Conservation (phyloP, 257 asterid species). For the Lycium barbarum region DNA sequence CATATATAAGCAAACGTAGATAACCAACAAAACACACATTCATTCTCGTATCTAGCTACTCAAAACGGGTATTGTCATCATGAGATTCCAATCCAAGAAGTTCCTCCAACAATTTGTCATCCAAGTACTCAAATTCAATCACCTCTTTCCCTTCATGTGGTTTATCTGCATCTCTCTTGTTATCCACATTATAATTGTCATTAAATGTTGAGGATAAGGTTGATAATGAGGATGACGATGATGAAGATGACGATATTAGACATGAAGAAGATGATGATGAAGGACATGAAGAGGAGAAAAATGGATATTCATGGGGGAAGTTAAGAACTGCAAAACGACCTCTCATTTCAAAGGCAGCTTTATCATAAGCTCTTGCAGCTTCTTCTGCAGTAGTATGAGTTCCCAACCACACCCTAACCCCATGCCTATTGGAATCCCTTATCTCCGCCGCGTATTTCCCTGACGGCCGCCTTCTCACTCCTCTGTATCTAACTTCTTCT, state of each 20-base stretch:
- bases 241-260: neutral
- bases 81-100: constrained; percentile 31
- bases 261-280: neutral
- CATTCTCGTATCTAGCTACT: neutral
- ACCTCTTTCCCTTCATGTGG: constrained; percentile 30
- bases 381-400: constrained; percentile 71
- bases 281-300: neutral
- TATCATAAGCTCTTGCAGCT: constrained; percentile 78
- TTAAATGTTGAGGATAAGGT: no score
- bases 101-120: constrained; percentile 46
- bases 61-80: neutral
- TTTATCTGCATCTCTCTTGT: no score
- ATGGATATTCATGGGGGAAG: constrained; percentile 67
- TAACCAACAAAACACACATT: no score
- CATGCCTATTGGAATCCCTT: constrained; percentile 56
- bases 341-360: constrained; percentile 64
- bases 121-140: constrained; percentile 43
- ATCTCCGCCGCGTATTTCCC: constrained; percentile 84
- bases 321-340: constrained; percentile 70
- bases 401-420: constrained; percentile 76
- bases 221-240: neutral
- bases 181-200: neutral
- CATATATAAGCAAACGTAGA: no score
- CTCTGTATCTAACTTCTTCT: constrained; percentile 55
- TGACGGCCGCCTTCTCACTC: constrained; percentile 80